phyloP scores from a whole-genome alignment of 2,329 filamentous ascomycete species.

The Trichoderma koningiopsis region DNA sequence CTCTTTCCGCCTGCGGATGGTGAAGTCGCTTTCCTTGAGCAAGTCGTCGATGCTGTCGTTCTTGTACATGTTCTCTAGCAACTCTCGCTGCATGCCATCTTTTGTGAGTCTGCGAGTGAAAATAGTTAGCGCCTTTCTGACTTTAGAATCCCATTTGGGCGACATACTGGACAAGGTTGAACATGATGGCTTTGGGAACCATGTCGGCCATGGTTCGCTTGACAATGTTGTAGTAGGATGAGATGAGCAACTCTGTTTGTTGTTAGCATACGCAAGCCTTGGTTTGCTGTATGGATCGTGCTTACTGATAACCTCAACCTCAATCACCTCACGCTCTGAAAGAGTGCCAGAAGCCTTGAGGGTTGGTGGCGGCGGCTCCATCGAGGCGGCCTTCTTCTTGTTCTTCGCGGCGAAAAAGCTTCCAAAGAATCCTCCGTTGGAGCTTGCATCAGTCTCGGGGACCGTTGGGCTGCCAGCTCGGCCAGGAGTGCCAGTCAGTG shows the following conservation, averaged over 20 bases:
- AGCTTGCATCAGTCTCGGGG: conserved; percentile 49
- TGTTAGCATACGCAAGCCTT: conserved; percentile 26
- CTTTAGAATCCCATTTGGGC: neutral
- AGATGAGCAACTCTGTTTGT: conserved; percentile 80
- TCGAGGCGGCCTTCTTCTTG: conserved; percentile 99
- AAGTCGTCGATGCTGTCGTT: conserved; percentile 87
- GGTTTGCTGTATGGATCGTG: conserved; percentile 32
- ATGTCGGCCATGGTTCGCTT: conserved; percentile 99
- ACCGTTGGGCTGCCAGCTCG: conserved; percentile 77
- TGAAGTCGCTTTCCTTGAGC: conserved; percentile 98
- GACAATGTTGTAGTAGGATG: conserved; percentile 97
- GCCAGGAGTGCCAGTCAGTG: conserved; percentile 68
- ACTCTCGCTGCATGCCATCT: conserved; percentile 96
- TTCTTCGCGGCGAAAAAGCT: conserved; percentile 99
- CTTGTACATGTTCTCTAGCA: conserved; percentile 97
- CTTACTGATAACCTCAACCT: conserved; percentile 97
- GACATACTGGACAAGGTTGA: conserved; percentile 89
- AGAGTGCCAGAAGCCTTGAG: conserved; percentile 93
- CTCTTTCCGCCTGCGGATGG: conserved; percentile 89
- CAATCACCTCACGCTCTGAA: conserved; percentile 90
- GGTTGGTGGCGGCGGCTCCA: conserved; percentile 91
- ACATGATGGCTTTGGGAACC: conserved; percentile 99
- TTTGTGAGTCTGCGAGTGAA: conserved; percentile 72
- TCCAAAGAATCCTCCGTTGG: conserved; percentile 86
- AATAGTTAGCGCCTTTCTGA: neutral